A percentile compares a stretch with the other conserved stretches of the same genome.
These are phyloP conservation scores for Proliferodiscus dingleyae DNA, from an alignment of 2,329 filamentous ascomycete genomes.

Conservation along the genomic window DNA sequence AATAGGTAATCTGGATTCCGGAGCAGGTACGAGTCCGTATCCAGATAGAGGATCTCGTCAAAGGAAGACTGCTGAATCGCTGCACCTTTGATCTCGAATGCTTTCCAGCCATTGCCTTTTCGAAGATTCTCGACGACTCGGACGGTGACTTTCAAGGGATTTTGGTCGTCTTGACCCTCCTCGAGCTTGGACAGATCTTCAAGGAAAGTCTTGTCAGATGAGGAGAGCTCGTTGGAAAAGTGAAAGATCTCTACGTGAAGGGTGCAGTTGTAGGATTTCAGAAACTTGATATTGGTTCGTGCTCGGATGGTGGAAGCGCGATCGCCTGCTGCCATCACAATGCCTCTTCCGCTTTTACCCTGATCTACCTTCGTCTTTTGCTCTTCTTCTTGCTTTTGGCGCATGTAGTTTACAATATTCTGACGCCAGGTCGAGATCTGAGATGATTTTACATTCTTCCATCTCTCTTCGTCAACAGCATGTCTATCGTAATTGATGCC, in stretches of 20 bases:
- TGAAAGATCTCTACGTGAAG: slow-evolving; percentile 21
- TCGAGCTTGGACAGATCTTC: slow-evolving; percentile 8
- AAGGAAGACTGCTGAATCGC: slow-evolving; percentile 21
- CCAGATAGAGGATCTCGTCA: slow-evolving; percentile 18
- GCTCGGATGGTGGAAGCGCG: slow-evolving; percentile 10
- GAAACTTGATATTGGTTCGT: slow-evolving; percentile 15
- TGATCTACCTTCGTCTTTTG: background rate
- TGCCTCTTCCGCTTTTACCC: slow-evolving; percentile 12
- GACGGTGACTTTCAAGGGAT: slow-evolving; percentile 7
- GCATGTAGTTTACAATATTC: slow-evolving; percentile 10
- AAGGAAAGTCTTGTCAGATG: slow-evolving; percentile 8
- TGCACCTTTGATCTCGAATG: slow-evolving; percentile 19
- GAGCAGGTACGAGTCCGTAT: slow-evolving; percentile 17
- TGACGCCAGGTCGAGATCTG: slow-evolving; percentile 16
- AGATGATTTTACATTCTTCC: slow-evolving; percentile 12
- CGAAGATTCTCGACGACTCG: slow-evolving; percentile 11
- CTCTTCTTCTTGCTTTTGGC: background rate
- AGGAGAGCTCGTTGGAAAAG: slow-evolving; percentile 14
- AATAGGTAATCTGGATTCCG: slow-evolving; percentile 17
- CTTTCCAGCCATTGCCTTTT: slow-evolving; percentile 20
- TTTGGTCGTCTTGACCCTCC: background rate
- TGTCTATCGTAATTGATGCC: slow-evolving; percentile 16
- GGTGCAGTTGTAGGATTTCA: slow-evolving; percentile 20
- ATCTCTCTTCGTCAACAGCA: slow-evolving; percentile 10
- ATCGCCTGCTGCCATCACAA: slow-evolving; percentile 22